Evolutionary conservation across 805 yeast species (phyloP).

Genomic region (Metschnikowia matae): DNA sequence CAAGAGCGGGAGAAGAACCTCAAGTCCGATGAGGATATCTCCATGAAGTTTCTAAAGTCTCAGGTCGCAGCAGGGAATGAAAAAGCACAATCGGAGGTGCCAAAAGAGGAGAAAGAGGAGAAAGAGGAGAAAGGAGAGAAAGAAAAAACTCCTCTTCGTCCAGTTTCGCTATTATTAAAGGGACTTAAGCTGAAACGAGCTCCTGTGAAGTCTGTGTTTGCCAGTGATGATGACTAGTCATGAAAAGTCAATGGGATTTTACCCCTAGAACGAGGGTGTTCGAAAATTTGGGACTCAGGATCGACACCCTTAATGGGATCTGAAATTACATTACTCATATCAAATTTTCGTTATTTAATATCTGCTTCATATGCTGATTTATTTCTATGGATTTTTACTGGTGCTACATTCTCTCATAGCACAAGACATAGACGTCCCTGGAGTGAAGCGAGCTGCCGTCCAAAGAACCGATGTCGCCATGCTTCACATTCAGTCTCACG

Average conservation of each 20-base stretch:
- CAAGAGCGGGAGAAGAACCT: conserved; percentile 2
- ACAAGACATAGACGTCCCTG: conserved; percentile 64
- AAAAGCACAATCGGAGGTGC: no score
- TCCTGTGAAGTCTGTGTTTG: conserved; percentile 5
- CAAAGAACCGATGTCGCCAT: conserved; percentile 43
- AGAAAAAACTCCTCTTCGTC: neutral
- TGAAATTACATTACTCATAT: no score
- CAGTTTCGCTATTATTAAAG: conserved; percentile 13
- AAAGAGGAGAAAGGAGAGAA: neutral
- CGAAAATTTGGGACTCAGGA: no score
- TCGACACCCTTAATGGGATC: no score
- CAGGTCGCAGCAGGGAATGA: conserved; percentile 15
- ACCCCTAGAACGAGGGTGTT: no score
- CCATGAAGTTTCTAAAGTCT: conserved; percentile 12
- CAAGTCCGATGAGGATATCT: conserved; percentile 16
- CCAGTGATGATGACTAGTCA: conserved; percentile 6
- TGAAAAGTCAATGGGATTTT: no score
- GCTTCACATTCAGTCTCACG: conserved; percentile 41
- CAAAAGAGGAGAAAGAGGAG: neutral
- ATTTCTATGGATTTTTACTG: no score
- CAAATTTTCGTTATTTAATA: neutral
- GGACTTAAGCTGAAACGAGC: conserved; percentile 10
- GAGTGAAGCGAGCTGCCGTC: conserved; percentile 35
- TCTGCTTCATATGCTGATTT: neutral
- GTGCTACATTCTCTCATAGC: conserved; percentile 45